phyloP scores from a whole-genome alignment of 495 filamentous ascomycete genomes.

The Trichoderma orchidacearum region DNA sequence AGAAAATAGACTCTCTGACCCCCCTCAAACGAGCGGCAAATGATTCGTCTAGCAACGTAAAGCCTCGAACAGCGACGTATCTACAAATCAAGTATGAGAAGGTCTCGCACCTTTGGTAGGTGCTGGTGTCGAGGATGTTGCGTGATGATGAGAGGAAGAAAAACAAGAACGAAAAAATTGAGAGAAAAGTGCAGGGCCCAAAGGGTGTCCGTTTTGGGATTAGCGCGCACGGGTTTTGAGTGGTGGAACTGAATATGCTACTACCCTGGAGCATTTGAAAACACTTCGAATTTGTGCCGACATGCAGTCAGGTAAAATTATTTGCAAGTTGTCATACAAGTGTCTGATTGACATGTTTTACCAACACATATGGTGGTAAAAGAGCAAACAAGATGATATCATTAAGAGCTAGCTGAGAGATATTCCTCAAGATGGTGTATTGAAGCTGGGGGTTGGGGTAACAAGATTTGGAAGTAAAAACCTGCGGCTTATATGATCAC shows the following conservation, averaged over 20 bases:
- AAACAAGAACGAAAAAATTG: neutral
- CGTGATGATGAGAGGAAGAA: neutral
- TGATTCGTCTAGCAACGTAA: constrained; percentile 16
- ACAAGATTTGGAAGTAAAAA: no score
- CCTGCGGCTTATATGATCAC: no score
- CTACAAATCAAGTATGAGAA: constrained; percentile 12
- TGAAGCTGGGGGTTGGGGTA: no score
- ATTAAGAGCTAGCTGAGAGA: neutral
- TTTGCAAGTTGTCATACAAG: no score
- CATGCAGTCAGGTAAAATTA: no score
- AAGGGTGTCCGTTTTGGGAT: neutral
- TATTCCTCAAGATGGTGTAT: no score
- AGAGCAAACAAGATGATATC: neutral
- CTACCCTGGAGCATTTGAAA: no score
- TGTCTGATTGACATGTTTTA: no score
- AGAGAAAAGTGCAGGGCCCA: neutral
- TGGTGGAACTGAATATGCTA: no score
- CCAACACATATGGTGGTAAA: neutral
- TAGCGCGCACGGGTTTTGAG: neutral
- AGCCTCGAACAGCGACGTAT: constrained; percentile 1
- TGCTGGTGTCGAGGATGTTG: constrained; percentile 6
- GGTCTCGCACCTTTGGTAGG: constrained; percentile 1
- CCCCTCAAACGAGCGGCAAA: constrained; percentile 25
- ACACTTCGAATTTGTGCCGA: no score
- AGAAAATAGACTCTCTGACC: constrained; percentile 12